A percentile compares a stretch with the other conserved stretches of the same genome.
These are phyloP conservation scores for Claviceps sp. DNA, from an alignment of 2,329 filamentous ascomycete genomes.

Conservation along the genomic window DNA sequence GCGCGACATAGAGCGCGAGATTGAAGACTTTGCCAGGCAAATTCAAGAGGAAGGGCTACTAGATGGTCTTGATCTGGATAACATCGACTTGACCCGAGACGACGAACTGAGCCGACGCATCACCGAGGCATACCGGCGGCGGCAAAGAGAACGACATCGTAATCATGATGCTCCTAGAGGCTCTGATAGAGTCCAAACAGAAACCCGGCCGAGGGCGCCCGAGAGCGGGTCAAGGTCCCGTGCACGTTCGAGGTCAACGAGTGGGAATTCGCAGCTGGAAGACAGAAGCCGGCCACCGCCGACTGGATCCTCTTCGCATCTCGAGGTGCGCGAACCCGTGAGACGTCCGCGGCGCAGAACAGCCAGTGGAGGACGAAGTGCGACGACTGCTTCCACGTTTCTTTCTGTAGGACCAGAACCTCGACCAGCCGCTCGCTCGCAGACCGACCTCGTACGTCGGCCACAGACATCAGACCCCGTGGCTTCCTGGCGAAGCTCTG, in stretches of 20 bases:
- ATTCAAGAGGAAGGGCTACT: conserved; percentile 79
- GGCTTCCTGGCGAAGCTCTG: conserved; percentile 24
- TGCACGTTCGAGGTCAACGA: conserved; percentile 32
- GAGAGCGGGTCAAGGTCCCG: conserved; percentile 21
- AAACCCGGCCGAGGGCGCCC: conserved; percentile 16
- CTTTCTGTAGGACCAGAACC: conserved; percentile 26
- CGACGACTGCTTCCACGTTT: conserved; percentile 34
- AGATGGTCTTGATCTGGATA: conserved; percentile 79
- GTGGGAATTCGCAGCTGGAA: conserved; percentile 28
- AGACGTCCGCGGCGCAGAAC: conserved; percentile 32
- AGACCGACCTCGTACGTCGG: conserved; percentile 45
- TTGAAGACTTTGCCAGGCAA: conserved; percentile 78
- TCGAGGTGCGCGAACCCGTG: conserved; percentile 18
- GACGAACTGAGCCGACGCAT: conserved; percentile 86
- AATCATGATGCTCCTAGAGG: conserved; percentile 26
- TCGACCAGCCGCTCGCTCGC: conserved; percentile 44
- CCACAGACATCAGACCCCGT: conserved; percentile 25
- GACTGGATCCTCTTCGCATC: conserved; percentile 12
- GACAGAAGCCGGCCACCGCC: conserved; percentile 38
- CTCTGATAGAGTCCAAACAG: conserved; percentile 11
- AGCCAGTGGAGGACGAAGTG: conserved; percentile 40
- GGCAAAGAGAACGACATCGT: conserved; percentile 52
- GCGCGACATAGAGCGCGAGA: conserved; percentile 72
- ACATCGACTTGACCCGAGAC: conserved; percentile 70
- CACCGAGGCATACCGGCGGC: conserved; percentile 70